These are phyloP conservation scores for Scortechinia acanthostroma DNA, from an alignment of 2,329 filamentous ascomycete genomes.

Conservation along the genomic window DNA sequence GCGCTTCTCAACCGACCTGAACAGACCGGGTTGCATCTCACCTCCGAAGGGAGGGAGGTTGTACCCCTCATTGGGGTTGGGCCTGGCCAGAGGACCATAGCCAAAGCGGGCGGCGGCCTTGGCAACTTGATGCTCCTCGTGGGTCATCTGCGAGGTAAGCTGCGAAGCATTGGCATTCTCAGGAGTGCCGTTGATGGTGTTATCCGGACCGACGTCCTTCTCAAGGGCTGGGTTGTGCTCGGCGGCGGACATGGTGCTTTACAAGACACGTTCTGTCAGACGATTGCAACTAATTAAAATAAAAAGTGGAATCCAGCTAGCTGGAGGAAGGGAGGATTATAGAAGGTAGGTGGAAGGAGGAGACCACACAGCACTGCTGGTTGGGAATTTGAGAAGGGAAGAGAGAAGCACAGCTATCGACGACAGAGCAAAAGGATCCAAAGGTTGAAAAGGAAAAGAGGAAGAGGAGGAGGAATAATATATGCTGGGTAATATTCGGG, in stretches of 20 bases:
- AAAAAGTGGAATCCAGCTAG: neutral
- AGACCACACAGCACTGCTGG: no score
- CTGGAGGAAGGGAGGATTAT: neutral
- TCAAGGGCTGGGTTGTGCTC: neutral
- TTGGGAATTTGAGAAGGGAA: neutral
- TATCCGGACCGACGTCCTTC: slow-evolving; percentile 1
- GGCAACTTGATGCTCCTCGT: neutral
- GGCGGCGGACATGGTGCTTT: neutral
- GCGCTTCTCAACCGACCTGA: slow-evolving; percentile 56
- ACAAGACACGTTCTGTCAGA: no score
- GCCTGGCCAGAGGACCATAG: slow-evolving; percentile 28
- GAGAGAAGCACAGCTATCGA: neutral
- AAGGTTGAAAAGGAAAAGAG: neutral
- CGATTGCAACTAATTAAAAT: no score
- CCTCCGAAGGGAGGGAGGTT: slow-evolving; percentile 58
- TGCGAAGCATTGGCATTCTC: neutral
- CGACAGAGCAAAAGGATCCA: no score
- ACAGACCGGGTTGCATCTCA: slow-evolving; percentile 65
- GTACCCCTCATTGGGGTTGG: slow-evolving; percentile 20
- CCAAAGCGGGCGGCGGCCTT: slow-evolving; percentile 12
- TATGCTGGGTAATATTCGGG: neutral
- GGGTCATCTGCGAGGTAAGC: neutral
- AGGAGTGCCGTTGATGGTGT: neutral
- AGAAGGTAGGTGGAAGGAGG: no score
- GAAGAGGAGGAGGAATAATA: neutral